Percentiles rank a stretch among this genome's conserved stretches.
Evolutionary conservation across 106 monocot species (phyloP).

Genomic region (Dioscorea dumetorum): DNA sequence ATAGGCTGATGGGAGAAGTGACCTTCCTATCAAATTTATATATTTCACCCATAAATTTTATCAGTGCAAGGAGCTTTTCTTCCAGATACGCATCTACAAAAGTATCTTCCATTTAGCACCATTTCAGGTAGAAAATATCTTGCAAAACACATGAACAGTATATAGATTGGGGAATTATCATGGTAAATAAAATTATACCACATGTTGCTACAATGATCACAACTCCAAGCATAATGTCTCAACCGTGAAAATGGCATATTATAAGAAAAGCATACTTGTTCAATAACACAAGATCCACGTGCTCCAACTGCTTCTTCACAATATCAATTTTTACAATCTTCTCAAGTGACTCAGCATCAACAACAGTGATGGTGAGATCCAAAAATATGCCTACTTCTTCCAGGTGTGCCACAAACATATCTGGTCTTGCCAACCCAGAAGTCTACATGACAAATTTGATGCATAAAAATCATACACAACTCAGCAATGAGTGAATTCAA

Average conservation of each 20-base stretch:
- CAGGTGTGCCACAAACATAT: slow-evolving; percentile 32
- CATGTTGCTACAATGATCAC: neutral
- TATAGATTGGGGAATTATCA: too few relatives aligned
- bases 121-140: too few relatives aligned
- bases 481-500: too few relatives aligned
- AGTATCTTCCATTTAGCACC: too few relatives aligned
- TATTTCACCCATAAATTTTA: too few relatives aligned
- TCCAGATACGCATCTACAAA: too few relatives aligned
- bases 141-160: too few relatives aligned
- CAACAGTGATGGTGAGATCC: slow-evolving; percentile 39
- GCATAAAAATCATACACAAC: too few relatives aligned
- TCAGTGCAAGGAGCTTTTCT: too few relatives aligned
- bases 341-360: slow-evolving; percentile 47
- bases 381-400: slow-evolving; percentile 40
- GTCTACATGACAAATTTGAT: slow-evolving; percentile 19
- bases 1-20: too few relatives aligned
- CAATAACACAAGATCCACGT: slow-evolving; percentile 43
- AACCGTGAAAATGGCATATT: neutral
- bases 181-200: too few relatives aligned
- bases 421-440: slow-evolving; percentile 44
- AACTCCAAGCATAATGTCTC: neutral
- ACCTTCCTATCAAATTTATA: too few relatives aligned
- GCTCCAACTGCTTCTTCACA: slow-evolving; percentile 44
- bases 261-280: slow-evolving; percentile 34
- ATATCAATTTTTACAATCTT: slow-evolving; percentile 35